Evolutionary conservation across 148 eudicot genomes (phyloP).

Genomic region (Euryodendron excelsum): DNA sequence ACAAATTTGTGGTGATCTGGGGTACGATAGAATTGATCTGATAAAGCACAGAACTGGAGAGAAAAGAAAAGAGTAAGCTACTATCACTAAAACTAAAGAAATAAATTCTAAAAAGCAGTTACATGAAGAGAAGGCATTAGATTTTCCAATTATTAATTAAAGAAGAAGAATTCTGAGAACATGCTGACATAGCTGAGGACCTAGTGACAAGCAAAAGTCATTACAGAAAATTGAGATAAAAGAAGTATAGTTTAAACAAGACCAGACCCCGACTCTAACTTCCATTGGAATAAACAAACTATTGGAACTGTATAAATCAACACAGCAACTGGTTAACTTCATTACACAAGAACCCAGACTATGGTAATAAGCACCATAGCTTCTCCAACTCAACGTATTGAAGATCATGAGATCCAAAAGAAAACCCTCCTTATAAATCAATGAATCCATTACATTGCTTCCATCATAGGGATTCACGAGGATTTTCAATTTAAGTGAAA

Average conservation of each 20-base stretch:
- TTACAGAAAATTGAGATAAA: not conserved
- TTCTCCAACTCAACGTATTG: no score
- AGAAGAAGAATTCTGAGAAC: not conserved
- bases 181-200: not conserved
- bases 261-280: not conserved
- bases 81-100: not conserved
- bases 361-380: no score
- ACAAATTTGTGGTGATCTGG: conserved; percentile 90
- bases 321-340: not conserved
- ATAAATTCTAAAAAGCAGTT: not conserved
- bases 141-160: not conserved
- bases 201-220: not conserved
- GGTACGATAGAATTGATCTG: conserved; percentile 87
- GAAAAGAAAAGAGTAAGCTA: conserved; percentile 1
- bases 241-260: not conserved
- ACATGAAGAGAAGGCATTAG: not conserved
- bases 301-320: not conserved
- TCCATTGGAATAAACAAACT: no score
- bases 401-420: no score
- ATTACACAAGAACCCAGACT: no score
- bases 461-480: no score
- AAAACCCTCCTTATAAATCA: no score
- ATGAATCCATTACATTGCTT: no score
- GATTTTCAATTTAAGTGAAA: no score
- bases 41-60: conserved; percentile 81